Conservation (phyloP, 2,329 filamentous ascomycete species). For the Madurella mycetomatis region DNA sequence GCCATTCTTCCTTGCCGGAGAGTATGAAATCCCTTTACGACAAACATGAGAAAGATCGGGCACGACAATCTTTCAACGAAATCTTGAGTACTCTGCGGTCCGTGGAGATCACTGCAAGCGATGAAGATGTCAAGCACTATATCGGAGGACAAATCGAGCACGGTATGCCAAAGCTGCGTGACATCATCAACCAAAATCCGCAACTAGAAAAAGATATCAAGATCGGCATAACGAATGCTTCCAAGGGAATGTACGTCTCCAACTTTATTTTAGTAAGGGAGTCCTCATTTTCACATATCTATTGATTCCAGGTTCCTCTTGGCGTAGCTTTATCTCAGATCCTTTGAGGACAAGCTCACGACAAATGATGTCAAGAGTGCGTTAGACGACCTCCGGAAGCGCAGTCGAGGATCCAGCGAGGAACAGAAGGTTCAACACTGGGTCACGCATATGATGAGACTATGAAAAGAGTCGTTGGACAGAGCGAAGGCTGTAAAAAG, state of each 20-base stretch:
- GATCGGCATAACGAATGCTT: slow-evolving; percentile 4
- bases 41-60: slow-evolving; percentile 17
- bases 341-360: slow-evolving; percentile 2
- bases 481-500: slow-evolving; percentile 24
- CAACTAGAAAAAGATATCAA: slow-evolving; percentile 12
- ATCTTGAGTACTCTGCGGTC: slow-evolving; percentile 20
- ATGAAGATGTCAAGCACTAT: slow-evolving; percentile 11
- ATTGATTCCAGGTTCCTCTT: slow-evolving; percentile 12
- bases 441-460: slow-evolving; percentile 34
- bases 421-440: slow-evolving; percentile 16
- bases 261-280: neutral
- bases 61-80: slow-evolving; percentile 27
- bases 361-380: neutral
- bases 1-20: slow-evolving; percentile 23
- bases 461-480: slow-evolving; percentile 29
- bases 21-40: slow-evolving; percentile 30
- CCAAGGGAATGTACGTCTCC: slow-evolving; percentile 16
- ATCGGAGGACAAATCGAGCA: slow-evolving; percentile 4
- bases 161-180: neutral
- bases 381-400: slow-evolving; percentile 14
- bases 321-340: neutral
- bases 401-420: neutral
- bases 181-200: neutral
- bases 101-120: slow-evolving; percentile 19
- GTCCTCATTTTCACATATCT: neutral